Percentiles rank a stretch among this genome's conserved stretches.
Conservation (phyloP, 2,329 filamentous ascomycete genomes). For the Fusarium ramigenum region DNA sequence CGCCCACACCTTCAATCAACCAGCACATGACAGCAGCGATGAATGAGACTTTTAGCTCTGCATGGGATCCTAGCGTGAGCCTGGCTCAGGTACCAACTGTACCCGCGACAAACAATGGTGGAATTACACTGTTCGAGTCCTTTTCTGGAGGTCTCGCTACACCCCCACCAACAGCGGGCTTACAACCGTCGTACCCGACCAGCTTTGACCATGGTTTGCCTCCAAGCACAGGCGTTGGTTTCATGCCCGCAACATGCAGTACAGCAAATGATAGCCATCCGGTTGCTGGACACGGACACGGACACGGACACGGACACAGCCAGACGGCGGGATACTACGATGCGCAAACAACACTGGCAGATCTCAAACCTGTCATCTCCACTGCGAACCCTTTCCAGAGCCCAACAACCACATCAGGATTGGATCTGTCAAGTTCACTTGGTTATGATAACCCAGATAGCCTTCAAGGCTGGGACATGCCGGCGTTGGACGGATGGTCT, state of each 20-base stretch:
- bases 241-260: slow-evolving; percentile 44
- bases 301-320: slow-evolving; percentile 31
- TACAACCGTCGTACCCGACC: slow-evolving; percentile 58
- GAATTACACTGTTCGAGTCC: slow-evolving; percentile 58
- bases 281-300: slow-evolving; percentile 1
- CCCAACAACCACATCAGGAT: slow-evolving; percentile 40
- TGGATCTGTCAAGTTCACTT: slow-evolving; percentile 48
- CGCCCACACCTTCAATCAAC: slow-evolving; percentile 59
- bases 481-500: slow-evolving; percentile 49
- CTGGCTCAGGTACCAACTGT: slow-evolving; percentile 48
- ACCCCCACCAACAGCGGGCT: slow-evolving; percentile 63
- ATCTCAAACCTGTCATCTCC: slow-evolving; percentile 49
- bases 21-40: slow-evolving; percentile 65
- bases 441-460: slow-evolving; percentile 48
- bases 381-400: slow-evolving; percentile 44
- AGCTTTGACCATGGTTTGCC: slow-evolving; percentile 55
- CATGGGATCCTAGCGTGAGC: slow-evolving; percentile 54
- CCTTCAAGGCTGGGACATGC: slow-evolving; percentile 52
- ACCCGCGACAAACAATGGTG: slow-evolving; percentile 46
- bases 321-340: slow-evolving; percentile 46
- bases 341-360: slow-evolving; percentile 44
- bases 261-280: slow-evolving; percentile 42
- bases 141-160: slow-evolving; percentile 64
- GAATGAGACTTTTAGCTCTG: slow-evolving; percentile 64
- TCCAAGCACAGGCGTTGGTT: slow-evolving; percentile 44